Percentiles rank a stretch among this genome's conserved stretches.
Conservation (phyloP, 371 early-diverging fungal species). For the Fennellomyces sp. region DNA sequence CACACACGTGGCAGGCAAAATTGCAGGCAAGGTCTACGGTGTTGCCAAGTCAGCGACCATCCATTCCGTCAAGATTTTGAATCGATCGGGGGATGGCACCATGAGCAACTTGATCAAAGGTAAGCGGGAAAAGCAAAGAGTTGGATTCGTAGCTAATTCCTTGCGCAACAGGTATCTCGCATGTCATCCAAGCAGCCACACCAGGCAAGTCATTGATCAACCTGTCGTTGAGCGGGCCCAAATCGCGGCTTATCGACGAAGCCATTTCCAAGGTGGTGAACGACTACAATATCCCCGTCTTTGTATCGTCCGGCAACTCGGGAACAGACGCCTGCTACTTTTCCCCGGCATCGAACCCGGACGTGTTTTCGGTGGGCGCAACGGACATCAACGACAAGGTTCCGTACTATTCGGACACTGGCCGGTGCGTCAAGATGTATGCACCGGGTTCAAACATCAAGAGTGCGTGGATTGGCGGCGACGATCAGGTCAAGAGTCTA, state of each 20-base stretch:
- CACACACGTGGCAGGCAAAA: constrained; percentile 81
- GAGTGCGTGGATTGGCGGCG: constrained; percentile 47
- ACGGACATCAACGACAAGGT: constrained; percentile 46
- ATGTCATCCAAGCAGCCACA: constrained; percentile 32
- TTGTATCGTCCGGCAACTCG: constrained; percentile 77
- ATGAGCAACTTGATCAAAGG: constrained; percentile 71
- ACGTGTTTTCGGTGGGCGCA: constrained; percentile 74
- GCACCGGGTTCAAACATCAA: constrained; percentile 51
- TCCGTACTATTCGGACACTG: constrained; percentile 56
- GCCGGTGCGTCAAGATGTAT: constrained; percentile 59
- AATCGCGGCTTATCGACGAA: constrained; percentile 25
- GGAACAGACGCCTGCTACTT: constrained; percentile 66
- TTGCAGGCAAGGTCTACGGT: constrained; percentile 71
- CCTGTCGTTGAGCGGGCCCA: constrained; percentile 64
- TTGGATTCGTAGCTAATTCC: background rate
- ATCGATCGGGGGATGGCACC: constrained; percentile 55
- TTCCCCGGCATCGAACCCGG: constrained; percentile 63
- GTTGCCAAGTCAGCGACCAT: constrained; percentile 77
- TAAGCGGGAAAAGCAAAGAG: constrained; percentile 3
- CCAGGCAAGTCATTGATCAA: constrained; percentile 44
- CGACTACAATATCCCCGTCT: constrained; percentile 36
- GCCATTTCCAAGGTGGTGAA: constrained; percentile 53
- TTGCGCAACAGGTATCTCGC: constrained; percentile 14
- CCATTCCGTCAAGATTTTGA: constrained; percentile 71
- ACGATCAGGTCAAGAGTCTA: constrained; percentile 33